Percentiles rank a stretch among this genome's conserved stretches.
Conservation (phyloP, 768 basidiomycete genomes). For the Sutorius australiensis region DNA sequence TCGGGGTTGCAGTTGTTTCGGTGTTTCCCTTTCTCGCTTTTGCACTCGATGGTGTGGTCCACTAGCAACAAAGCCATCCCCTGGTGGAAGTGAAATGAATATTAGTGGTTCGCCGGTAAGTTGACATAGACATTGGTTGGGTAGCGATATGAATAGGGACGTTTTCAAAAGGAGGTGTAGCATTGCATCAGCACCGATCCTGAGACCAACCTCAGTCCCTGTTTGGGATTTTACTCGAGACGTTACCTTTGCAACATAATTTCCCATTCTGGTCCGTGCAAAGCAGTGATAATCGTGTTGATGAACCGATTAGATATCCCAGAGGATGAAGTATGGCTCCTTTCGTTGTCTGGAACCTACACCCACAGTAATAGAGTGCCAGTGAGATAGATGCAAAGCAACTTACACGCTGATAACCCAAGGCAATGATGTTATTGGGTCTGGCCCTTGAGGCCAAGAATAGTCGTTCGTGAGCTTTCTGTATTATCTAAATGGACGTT, state of each 20-base stretch:
- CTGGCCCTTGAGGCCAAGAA: slow-evolving; percentile 38
- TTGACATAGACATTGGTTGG: slow-evolving; percentile 84
- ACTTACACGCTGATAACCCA: slow-evolving; percentile 61
- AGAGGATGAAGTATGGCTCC: slow-evolving; percentile 36
- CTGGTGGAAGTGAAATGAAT: slow-evolving; percentile 32
- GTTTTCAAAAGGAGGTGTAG: slow-evolving; percentile 73
- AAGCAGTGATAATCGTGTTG: slow-evolving; percentile 70
- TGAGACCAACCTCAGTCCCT: slow-evolving; percentile 27
- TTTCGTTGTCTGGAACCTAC: slow-evolving; percentile 33
- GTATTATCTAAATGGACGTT: slow-evolving; percentile 46
- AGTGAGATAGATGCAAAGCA: neutral
- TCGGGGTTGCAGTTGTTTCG: slow-evolving; percentile 16
- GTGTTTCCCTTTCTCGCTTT: slow-evolving; percentile 22
- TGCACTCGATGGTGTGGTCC: slow-evolving; percentile 6
- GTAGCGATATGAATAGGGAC: slow-evolving; percentile 70
- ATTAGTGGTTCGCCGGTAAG: slow-evolving; percentile 70
- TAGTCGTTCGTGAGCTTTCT: slow-evolving; percentile 55
- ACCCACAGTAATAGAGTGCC: neutral
- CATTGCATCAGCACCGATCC: slow-evolving; percentile 76
- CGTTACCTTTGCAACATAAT: slow-evolving; percentile 54
- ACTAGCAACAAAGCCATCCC: slow-evolving; percentile 8
- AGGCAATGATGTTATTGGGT: slow-evolving; percentile 56
- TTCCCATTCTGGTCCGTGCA: slow-evolving; percentile 68
- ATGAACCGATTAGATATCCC: slow-evolving; percentile 58
- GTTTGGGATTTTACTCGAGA: neutral